Evolutionary conservation across 192 early-diverging fungal species (phyloP).

Genomic region (Coemansia sp.): DNA sequence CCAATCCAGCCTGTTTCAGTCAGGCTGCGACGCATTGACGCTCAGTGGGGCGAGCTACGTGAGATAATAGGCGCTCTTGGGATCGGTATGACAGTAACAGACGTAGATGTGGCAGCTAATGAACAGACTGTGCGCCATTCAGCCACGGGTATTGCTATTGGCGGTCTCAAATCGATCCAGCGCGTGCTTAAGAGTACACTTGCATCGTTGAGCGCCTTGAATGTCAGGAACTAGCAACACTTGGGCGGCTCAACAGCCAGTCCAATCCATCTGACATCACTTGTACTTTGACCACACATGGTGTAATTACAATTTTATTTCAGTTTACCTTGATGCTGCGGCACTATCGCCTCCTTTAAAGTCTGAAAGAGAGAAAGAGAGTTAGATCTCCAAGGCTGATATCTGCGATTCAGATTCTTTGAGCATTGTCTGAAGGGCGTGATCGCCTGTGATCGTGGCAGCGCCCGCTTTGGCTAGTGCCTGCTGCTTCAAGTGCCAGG

Average conservation of each 20-base stretch:
- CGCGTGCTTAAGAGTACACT: constrained; percentile 23
- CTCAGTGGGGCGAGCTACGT: constrained; percentile 26
- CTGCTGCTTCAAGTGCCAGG: constrained; percentile 29
- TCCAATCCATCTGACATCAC: not conserved
- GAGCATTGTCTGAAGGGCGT: constrained; percentile 19
- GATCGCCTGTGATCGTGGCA: constrained; percentile 3
- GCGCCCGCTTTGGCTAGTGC: constrained; percentile 15
- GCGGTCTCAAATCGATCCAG: constrained; percentile 34
- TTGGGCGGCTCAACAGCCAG: not conserved
- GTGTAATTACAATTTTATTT: not conserved
- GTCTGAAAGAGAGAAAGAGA: not conserved
- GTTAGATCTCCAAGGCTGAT: constrained; percentile 37
- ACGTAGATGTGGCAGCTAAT: not conserved
- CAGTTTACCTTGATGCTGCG: too few relatives aligned
- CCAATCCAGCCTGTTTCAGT: constrained; percentile 33
- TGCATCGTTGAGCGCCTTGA: constrained; percentile 9
- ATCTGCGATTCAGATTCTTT: constrained; percentile 46
- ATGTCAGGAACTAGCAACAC: not conserved
- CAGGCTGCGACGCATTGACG: constrained; percentile 23
- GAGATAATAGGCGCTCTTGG: constrained; percentile 9
- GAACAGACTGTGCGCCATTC: not conserved
- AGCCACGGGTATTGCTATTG: constrained; percentile 16
- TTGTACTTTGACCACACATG: not conserved
- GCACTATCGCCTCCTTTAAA: too few relatives aligned
- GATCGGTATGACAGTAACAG: constrained; percentile 1